Conservation (phyloP, 192 early-diverging fungal genomes). For the Coemansia sp. region DNA sequence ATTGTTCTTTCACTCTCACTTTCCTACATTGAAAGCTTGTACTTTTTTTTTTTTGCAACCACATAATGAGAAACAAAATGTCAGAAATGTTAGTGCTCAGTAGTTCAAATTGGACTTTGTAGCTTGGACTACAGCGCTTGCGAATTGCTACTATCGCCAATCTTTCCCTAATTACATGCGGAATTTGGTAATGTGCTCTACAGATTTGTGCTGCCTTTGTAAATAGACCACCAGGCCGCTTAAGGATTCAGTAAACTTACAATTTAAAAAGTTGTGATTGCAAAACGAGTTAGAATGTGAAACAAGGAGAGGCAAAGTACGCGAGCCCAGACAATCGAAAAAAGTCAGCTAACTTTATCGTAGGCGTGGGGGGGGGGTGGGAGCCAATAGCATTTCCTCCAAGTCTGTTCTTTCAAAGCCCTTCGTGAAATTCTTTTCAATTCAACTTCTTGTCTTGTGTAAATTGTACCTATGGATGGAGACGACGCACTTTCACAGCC, state of each 20-base stretch:
- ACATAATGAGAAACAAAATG: not conserved
- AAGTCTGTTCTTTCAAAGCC: too few relatives aligned
- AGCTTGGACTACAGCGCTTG: not conserved
- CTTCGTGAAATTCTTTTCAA: constrained; percentile 4
- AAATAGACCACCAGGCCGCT: not conserved
- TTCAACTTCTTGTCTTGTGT: too few relatives aligned
- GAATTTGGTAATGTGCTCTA: not conserved
- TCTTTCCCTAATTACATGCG: not conserved
- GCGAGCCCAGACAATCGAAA: not conserved
- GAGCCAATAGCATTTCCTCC: too few relatives aligned
- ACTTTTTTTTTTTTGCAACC: not conserved
- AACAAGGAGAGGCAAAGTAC: not conserved
- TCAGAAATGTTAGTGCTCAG: not conserved
- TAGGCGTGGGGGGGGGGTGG: not conserved
- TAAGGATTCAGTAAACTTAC: not conserved
- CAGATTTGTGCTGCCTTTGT: not conserved
- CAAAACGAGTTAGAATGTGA: not conserved
- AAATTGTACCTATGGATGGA: not conserved
- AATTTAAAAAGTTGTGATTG: not conserved
- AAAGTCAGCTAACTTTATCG: not conserved
- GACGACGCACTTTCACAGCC: not conserved
- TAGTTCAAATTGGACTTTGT: not conserved
- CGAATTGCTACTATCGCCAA: not conserved
- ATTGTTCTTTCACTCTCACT: constrained; percentile 12
- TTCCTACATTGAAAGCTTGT: not conserved